A percentile compares a stretch with the other conserved stretches of the same genome.
Evolutionary conservation across 352 stramenopile species (phyloP).

Genomic region (Peronospora tabacina): DNA sequence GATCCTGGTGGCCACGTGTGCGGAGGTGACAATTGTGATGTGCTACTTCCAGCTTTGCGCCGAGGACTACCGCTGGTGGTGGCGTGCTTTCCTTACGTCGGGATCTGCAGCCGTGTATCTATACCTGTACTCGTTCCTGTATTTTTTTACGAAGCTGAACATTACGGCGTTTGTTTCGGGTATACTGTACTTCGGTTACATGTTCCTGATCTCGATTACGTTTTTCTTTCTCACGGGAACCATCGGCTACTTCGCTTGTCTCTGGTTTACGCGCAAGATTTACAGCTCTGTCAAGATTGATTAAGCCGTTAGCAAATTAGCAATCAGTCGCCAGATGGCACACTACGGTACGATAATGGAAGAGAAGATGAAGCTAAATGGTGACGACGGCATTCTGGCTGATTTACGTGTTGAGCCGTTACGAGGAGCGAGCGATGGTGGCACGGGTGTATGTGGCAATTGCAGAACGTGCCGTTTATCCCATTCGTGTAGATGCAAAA

Average conservation of each 20-base stretch:
- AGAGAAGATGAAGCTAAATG: slow-evolving; percentile 9
- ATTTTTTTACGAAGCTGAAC: slow-evolving; percentile 97
- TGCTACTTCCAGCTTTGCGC: slow-evolving; percentile 99
- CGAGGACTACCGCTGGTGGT: slow-evolving; percentile 99
- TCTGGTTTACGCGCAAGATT: slow-evolving; percentile 99
- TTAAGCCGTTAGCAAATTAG: slow-evolving; percentile 38
- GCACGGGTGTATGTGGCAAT: not conserved
- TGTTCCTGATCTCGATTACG: slow-evolving; percentile 94
- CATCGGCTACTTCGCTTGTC: slow-evolving; percentile 95
- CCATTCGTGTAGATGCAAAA: slow-evolving; percentile 23
- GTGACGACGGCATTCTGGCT: slow-evolving; percentile 1
- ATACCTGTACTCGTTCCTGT: slow-evolving; percentile 99
- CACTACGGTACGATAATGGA: slow-evolving; percentile 6
- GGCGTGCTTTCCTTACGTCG: slow-evolving; percentile 93
- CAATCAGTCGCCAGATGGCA: slow-evolving; percentile 12
- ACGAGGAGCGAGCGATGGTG: slow-evolving; percentile 13
- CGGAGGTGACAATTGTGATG: slow-evolving; percentile 98
- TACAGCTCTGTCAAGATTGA: slow-evolving; percentile 94
- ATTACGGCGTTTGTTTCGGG: slow-evolving; percentile 91
- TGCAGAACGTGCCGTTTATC: slow-evolving; percentile 6
- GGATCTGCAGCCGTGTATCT: slow-evolving; percentile 95
- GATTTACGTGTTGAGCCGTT: not conserved
- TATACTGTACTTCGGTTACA: slow-evolving; percentile 99
- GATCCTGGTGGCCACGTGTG: slow-evolving; percentile 96
- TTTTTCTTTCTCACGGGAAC: slow-evolving; percentile 97